Base-by-base conservation (phyloP, 1,284 basidiomycete species). In the Ustilago loliicola region DNA sequence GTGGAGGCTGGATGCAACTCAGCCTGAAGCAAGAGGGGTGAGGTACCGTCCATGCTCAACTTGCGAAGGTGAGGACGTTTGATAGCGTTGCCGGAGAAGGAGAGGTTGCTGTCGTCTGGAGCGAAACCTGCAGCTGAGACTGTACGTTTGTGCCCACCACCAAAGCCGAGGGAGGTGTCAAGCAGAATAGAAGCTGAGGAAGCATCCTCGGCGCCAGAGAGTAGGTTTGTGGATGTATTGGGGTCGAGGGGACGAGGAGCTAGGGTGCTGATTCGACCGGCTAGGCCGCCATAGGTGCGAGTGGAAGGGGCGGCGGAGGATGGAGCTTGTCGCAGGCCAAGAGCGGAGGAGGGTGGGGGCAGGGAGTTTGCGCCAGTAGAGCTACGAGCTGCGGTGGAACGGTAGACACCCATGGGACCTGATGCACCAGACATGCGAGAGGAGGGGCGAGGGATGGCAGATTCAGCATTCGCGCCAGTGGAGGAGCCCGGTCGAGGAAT, bases 341-440 rank as follows among this genome's bases (percentile, higher is more conserved):
- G 51, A 6, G 63, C 53, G 11, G 61, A 9, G 3, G 52, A 56
- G 1, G 61, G 58, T 8, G 50, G 8, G 3, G 61, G 38, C 11
- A n/a, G 15, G 13, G 21, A 36, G 32, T 52, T 38, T n/a, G 52
- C 48, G 30, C 61, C 60, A 15, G 50, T 50, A 7, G 66, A 73
- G 34, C 25, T 68, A 17, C 69, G 62, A 4, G 51, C 36, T n/a
- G 38, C 48, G 1, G 66, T 51, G 0, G 72, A 54, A 8, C 73
- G 73, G 38, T 77, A 77, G 3, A 59, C 50, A 10, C 74, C 74
- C 74, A 77, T 77, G 1, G 74, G 74, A 8, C 74, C 74, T 15
- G 51, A 19, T 6, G 42, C 42, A 21, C 42, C 52, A 13, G 64
- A 63, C n/a, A 65, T 69, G 0, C 75, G 66, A 6, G 71, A 78